phyloP scores from a whole-genome alignment of 768 basidiomycete genomes.

The Boletus reticuloceps region DNA sequence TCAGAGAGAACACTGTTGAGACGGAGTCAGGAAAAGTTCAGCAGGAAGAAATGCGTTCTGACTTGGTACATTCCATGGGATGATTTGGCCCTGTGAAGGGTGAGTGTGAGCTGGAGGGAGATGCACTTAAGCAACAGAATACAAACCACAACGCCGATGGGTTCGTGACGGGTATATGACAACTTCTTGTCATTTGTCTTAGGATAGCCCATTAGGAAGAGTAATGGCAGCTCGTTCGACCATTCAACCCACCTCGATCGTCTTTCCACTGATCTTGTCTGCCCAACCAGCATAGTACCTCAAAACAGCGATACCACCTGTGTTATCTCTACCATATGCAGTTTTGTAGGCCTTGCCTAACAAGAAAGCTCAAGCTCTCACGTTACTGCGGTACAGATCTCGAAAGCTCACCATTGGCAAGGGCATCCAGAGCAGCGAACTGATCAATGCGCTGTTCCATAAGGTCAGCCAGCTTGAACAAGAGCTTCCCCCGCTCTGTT shows the following conservation, averaged over 20 bases:
- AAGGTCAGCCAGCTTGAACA: conserved; percentile 7
- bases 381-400: not conserved
- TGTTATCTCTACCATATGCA: not conserved
- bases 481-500: conserved; percentile 1
- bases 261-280: conserved; percentile 10
- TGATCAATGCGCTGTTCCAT: conserved; percentile 6
- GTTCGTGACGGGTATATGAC: conserved; percentile 10
- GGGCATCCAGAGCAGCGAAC: conserved; percentile 9
- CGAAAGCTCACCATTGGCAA: not conserved
- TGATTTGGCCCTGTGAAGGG: conserved; percentile 8
- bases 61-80: conserved; percentile 12
- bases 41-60: not conserved
- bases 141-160: conserved; percentile 11
- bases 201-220: not conserved
- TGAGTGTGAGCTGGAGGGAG: not conserved
- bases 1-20: conserved; percentile 5
- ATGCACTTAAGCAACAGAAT: not conserved
- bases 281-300: conserved; percentile 15
- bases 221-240: not conserved
- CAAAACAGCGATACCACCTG: not conserved
- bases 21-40: not conserved
- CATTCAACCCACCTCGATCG: not conserved
- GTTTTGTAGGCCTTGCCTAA: conserved; percentile 7
- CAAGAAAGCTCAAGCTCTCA: not conserved
- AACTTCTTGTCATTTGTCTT: conserved; percentile 4